Evolutionary conservation across 2,329 filamentous ascomycete genomes (phyloP).

Genomic region (Nemania diffusa): DNA sequence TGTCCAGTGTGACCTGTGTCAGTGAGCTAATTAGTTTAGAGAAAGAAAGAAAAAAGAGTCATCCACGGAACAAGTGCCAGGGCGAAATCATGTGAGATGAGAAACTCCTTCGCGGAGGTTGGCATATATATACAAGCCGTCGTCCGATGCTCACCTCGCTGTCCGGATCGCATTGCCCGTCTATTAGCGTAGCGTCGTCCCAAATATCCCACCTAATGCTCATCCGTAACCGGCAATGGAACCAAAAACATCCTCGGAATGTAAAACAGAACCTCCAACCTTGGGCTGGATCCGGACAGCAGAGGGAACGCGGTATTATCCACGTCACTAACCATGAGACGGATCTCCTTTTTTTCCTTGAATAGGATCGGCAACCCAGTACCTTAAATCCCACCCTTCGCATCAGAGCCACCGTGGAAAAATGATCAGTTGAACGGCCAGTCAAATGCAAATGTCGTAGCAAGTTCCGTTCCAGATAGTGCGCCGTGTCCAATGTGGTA

Average conservation of each 20-base stretch:
- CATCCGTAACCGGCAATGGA: constrained; percentile 46
- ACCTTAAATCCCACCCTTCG: constrained; percentile 42
- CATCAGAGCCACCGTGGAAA: constrained; percentile 46
- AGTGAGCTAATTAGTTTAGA: constrained; percentile 31
- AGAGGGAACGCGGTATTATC: constrained; percentile 50
- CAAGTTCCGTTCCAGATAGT: constrained; percentile 43
- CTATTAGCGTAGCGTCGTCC: constrained; percentile 49
- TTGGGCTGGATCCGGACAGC: constrained; percentile 55
- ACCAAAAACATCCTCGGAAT: constrained; percentile 44
- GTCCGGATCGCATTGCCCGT: constrained; percentile 57
- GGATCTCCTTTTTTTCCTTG: constrained; percentile 48
- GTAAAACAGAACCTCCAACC: constrained; percentile 45
- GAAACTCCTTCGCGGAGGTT: constrained; percentile 55
- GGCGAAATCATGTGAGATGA: constrained; percentile 39
- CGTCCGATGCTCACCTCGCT: constrained; percentile 62
- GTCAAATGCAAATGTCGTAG: constrained; percentile 49
- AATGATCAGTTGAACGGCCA: constrained; percentile 46
- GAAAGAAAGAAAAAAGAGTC: constrained; percentile 18
- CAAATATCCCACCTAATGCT: constrained; percentile 47
- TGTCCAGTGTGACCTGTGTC: constrained; percentile 36
- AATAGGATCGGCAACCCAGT: constrained; percentile 47
- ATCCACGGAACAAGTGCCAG: constrained; percentile 44
- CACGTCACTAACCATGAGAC: constrained; percentile 43
- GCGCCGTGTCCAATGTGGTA: constrained; percentile 50
- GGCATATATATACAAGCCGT: constrained; percentile 63